phyloP scores from a whole-genome alignment of 169 alveolate genomes.

The Plasmodium fragile region DNA sequence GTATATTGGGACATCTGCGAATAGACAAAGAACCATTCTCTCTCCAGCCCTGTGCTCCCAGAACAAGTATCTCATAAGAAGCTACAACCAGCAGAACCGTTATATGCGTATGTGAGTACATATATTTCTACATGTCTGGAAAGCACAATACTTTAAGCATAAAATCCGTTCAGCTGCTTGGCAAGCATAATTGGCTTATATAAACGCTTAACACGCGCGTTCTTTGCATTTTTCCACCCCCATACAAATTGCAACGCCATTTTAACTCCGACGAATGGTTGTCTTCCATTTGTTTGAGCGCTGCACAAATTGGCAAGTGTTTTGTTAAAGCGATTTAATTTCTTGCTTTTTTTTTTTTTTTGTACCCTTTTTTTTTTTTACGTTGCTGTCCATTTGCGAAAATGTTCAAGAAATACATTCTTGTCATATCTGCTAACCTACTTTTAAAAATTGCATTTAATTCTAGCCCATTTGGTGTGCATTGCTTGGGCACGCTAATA shows the following conservation, averaged over 20 bases:
- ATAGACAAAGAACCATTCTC: not conserved
- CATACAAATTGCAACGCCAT: not conserved
- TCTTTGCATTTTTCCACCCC: not conserved
- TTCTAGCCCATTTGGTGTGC: not conserved
- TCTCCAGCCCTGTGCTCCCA: not conserved
- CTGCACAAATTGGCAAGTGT: not conserved
- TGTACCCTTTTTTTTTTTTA: not conserved
- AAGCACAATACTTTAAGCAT: not conserved
- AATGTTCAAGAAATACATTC: slow-evolving; percentile 5
- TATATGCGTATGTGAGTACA: not conserved
- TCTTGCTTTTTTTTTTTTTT: not conserved
- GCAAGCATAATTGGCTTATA: not conserved
- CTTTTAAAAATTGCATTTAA: slow-evolving; percentile 8
- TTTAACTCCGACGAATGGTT: not conserved
- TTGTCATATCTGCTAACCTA: not conserved
- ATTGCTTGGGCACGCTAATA: not conserved
- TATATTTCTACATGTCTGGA: not conserved
- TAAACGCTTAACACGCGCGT: not conserved
- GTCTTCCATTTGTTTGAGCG: not conserved
- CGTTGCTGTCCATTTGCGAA: not conserved
- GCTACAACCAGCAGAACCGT: not conserved
- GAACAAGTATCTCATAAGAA: not conserved
- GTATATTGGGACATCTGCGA: not conserved
- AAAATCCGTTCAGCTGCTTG: not conserved
- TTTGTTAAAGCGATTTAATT: not conserved